Evolutionary conservation across 1,284 basidiomycete species (phyloP), one percentile per base, ranked within the genome.

Genomic region (Caloboletus inedulis): DNA sequence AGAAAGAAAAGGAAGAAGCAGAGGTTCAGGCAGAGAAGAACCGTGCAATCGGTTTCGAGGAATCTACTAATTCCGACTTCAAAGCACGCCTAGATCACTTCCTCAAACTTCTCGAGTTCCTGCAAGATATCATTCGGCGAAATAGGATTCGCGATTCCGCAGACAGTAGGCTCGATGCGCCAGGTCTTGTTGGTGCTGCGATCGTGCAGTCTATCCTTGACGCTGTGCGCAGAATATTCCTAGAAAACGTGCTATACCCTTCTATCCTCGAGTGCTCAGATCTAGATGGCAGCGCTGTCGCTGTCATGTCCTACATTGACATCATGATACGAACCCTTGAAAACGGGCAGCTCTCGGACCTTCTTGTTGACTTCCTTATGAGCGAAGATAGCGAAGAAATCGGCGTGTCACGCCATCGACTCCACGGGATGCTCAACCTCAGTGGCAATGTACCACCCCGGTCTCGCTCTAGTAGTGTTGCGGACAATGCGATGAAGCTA

Each of bases 271-370:
- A 98, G 66, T 97, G 94, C 70, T 95, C 94, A 1, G 90, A 93
- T 56, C 69, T 77, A 7, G 95, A 99, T 69, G 95, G 95, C 23
- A 97, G 94, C 58, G 91, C 94, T 0, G 89, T 97, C 1, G 96
- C 96, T 2, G 94, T 98, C 47, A 87, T 98, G 81, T 93, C 89
- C n/a, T 98, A 99, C 64, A 86, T 98, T 56, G 92, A 98, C 56
- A 82, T 91, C 62, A 87, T 94, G 74, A 79, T 95, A 48, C 79
- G 85, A 44, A 89, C 87, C 0, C 77, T 95, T 14, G 81, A 84
- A 50, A 77, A 85, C 39, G 87, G 88, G 21, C 79, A 78, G 47
- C 76, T 94, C 34, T 80, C 80, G 4, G 81, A 86, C 54, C 72
- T 87, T n/a, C 72, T 94, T 13, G 77, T 94, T 43, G 76, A 82